Conservation (phyloP, 2,329 filamentous ascomycete species). For the Periconia macrospinosa region DNA sequence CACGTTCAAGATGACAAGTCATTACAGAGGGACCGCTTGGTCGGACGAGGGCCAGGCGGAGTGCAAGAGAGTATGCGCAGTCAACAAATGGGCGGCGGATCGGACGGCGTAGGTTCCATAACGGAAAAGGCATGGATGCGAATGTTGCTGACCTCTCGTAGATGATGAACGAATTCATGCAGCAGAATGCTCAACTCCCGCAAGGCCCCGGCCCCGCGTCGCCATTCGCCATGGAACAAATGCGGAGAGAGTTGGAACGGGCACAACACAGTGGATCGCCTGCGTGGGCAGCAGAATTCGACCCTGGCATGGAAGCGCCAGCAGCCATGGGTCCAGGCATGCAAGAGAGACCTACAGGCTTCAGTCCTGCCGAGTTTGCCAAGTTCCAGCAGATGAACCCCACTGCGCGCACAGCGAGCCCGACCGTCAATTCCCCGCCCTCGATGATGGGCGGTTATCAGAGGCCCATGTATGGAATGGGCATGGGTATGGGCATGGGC, state of each 20-base stretch:
- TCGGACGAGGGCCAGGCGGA: constrained; percentile 71
- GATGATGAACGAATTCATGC: constrained; percentile 94
- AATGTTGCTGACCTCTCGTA: constrained; percentile 44
- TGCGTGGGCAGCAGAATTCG: constrained; percentile 67
- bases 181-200: constrained; percentile 68
- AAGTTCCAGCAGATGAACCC: constrained; percentile 72
- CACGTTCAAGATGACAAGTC: constrained; percentile 96
- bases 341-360: constrained; percentile 58
- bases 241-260: constrained; percentile 65
- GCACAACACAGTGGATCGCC: constrained; percentile 57
- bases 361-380: constrained; percentile 83
- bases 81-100: constrained; percentile 66
- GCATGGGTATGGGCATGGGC: constrained; percentile 58
- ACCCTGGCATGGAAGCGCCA: constrained; percentile 60
- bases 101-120: constrained; percentile 58
- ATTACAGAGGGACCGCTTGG: constrained; percentile 85
- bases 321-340: constrained; percentile 73
- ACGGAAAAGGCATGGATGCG: constrained; percentile 1
- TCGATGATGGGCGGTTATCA: constrained; percentile 56
- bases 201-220: constrained; percentile 55
- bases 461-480: constrained; percentile 53
- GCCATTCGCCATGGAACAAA: constrained; percentile 69
- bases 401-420: constrained; percentile 63
- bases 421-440: constrained; percentile 44
- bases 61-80: constrained; percentile 78